These are phyloP conservation scores for Lactarius akahatsu DNA, from an alignment of 768 basidiomycete genomes.

Conservation along the genomic window DNA sequence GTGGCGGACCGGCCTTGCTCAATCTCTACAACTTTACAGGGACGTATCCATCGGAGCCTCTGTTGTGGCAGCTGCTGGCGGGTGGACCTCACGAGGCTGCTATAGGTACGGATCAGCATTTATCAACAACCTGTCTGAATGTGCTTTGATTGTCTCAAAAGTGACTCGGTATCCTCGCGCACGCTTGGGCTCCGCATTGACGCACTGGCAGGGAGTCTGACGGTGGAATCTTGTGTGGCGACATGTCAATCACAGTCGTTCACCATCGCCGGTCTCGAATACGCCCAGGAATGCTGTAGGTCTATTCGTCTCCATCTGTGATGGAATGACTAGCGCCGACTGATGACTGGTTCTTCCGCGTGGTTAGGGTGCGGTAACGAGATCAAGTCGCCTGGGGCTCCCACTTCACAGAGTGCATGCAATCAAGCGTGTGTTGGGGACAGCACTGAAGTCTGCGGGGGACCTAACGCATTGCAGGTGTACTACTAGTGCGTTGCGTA, in stretches of 20 bases:
- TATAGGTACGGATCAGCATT: background rate
- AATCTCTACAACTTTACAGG: conserved; percentile 16
- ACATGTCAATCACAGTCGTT: conserved; percentile 2
- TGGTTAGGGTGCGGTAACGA: conserved; percentile 14
- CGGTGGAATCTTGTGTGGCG: conserved; percentile 8
- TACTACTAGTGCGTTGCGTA: conserved; percentile 3
- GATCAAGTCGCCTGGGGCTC: background rate
- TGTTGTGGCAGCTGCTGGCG: background rate
- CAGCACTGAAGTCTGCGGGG: conserved; percentile 8
- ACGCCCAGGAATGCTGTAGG: conserved; percentile 12
- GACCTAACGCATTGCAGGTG: background rate
- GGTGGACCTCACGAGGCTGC: conserved; percentile 4
- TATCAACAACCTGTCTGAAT: background rate
- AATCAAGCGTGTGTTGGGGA: conserved; percentile 15
- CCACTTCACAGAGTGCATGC: conserved; percentile 10
- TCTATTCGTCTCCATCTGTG: background rate
- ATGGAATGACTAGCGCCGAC: background rate
- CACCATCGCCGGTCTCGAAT: conserved; percentile 12
- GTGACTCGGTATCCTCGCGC: conserved; percentile 4
- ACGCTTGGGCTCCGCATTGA: conserved; percentile 7
- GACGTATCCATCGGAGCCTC: background rate
- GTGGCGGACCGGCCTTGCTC: conserved; percentile 6
- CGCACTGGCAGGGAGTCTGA: background rate
- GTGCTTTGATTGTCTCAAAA: background rate
- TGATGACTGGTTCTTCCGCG: background rate